Conservation (phyloP, 176 grass and related monocot genomes). For the Raddia distichophylla region DNA sequence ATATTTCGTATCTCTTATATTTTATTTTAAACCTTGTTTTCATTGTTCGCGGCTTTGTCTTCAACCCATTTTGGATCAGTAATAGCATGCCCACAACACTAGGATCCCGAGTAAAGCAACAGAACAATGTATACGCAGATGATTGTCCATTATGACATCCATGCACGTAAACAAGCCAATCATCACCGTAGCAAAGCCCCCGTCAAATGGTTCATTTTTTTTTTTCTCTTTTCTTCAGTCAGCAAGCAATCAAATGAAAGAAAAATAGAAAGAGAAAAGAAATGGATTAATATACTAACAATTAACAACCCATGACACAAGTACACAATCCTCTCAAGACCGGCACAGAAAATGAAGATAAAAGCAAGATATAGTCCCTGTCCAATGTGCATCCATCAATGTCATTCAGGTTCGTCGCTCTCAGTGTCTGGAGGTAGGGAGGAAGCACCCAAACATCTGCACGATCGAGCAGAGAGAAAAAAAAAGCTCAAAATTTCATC, state of each 20-base stretch:
- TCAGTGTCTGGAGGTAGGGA: constrained; percentile 6
- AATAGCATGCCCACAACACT: neutral
- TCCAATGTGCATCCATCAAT: neutral
- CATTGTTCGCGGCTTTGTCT: too few species aligned
- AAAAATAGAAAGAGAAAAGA: neutral
- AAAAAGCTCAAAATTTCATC: neutral
- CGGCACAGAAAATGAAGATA: neutral
- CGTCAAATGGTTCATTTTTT: neutral
- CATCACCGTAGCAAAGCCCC: neutral
- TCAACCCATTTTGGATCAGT: too few species aligned
- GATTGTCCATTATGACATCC: neutral
- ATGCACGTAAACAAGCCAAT: neutral
- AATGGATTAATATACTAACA: neutral
- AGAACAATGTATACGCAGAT: constrained; percentile 23
- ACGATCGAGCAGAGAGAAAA: too few species aligned
- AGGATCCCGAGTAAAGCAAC: neutral
- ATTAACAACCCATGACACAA: neutral
- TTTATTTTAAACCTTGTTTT: too few species aligned
- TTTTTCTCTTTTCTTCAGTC: neutral
- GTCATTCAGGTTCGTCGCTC: neutral
- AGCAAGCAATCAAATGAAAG: constrained; percentile 1
- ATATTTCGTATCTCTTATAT: too few species aligned
- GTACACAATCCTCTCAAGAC: neutral
- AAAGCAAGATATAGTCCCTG: neutral
- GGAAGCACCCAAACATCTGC: constrained; percentile 62